Evolutionary conservation across 2,329 filamentous ascomycete species (phyloP), one percentile per base, ranked within the genome.

Genomic region (Pseudopyrenochaeta lycopersici): DNA sequence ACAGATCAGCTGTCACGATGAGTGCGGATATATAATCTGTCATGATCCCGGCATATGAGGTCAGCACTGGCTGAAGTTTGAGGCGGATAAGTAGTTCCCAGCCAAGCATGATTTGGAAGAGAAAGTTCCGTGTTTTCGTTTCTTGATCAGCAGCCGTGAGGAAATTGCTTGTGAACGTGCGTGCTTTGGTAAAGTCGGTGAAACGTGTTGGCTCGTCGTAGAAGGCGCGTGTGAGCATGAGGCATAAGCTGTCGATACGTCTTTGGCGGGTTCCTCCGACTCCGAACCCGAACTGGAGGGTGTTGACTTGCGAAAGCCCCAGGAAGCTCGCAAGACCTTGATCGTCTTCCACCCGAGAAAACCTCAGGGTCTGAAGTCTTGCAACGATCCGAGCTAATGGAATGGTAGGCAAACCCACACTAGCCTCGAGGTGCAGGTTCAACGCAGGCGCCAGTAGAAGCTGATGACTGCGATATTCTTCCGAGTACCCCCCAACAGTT

Each of bases 11-110:
- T 14, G 39, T 41, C 7, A 41, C 39, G n/a, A 41, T 41, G 21
- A 41, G 39, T 29, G 39, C 39, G 17, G 39, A 41, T 14, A 41
- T 41, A 29, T 41, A 41, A 14, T 41, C 39, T 17, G 39, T 41
- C 39, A 41, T 41, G 17, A 41, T 41, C 12, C 39, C 39, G 15
- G 39, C 39, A 12, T 41, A 41, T 29, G 39, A 41, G 11, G 39
- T 41, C 9, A 41, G 23, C 10, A 20, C 39, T 41, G 39, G 39
- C 14, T 41, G 39, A n/a, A 41, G 39, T 12, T 41, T 41, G 10
- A 41, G 39, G 12, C 39, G 39, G n/a, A 41, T 27, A 14, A 41
- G 39, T n/a, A 41, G 39, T 20, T 41, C 39, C 7, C 29, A 41
- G 12, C 39, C 39, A n/a, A 41, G 14, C 39, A 41, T 2, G 5